Evolutionary conservation across 306 rosid species (phyloP).

Genomic region (Morella rubra): DNA sequence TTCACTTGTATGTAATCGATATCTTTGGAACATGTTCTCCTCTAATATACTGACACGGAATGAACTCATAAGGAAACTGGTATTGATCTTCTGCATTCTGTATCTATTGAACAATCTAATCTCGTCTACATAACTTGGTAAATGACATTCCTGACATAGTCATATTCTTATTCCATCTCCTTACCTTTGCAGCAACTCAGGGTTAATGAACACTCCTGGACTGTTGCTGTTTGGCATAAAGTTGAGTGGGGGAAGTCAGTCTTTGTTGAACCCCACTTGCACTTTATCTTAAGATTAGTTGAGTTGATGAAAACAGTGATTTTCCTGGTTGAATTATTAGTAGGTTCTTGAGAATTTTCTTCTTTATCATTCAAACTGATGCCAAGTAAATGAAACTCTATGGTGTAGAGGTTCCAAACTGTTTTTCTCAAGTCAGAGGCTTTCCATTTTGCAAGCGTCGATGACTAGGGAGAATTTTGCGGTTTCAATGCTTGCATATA

Average conservation of each 20-base stretch:
- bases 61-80: not conserved
- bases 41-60: not conserved
- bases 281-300: not conserved
- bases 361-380: not conserved
- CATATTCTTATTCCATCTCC: not conserved
- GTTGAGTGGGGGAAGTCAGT: not conserved
- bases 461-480: not conserved
- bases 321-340: not conserved
- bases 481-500: not conserved
- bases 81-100: not conserved
- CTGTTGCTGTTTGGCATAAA: not conserved
- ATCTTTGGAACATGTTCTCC: not conserved
- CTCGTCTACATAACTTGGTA: not conserved
- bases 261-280: not conserved
- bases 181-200: not conserved
- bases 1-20: not conserved
- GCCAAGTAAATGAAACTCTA: not conserved
- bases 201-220: not conserved
- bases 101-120: not conserved
- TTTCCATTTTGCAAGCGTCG: not conserved
- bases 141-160: no score
- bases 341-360: not conserved
- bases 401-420: not conserved
- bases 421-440: not conserved
- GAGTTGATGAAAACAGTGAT: conserved; percentile 2